Base-by-base conservation (phyloP, 2,329 filamentous ascomycete genomes). In the Plenodomus tracheiphilus region DNA sequence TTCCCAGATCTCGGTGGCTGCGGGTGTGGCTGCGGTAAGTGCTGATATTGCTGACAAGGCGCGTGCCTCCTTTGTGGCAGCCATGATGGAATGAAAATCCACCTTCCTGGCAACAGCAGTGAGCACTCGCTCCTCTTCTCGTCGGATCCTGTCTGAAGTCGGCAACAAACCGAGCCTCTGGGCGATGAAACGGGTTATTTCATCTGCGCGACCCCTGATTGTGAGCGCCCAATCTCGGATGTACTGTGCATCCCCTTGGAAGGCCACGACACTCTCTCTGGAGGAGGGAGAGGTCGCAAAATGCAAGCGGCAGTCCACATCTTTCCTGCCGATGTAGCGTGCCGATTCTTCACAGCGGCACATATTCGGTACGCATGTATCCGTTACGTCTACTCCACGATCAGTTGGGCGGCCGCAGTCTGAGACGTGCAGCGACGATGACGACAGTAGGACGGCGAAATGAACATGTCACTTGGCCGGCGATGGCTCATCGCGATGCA, bases 401-500 rank as follows among this genome's bases (percentile, higher is more conserved):
- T 32, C 28, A 32, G 28, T 8, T 32, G 9, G 15, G 28, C 7
- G 6, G 28, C 28, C 13, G 6, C 28, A 10, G 11, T 15, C 4
- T 32, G 28, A 8, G 28, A 15, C 28, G 28, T 32, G 15, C 8
- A 32, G 15, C 15, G 28, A 15, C 28, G 28, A 11, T 32, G 28
- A 40, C 18, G 13, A 38, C 34, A 30, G 25, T 36, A 30, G 25
- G 25, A 30, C 30, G 13, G 13, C 25, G 37, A 19, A 15, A 32
- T 30, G 37, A 32, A 38, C 41, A 46, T 21, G 47, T 22, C 30
- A 46, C 28, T 10, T 39, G n/a, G 38, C 8, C 30, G 21, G 46
- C 36, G 22, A 20, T 16, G 17, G 17, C 20, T 22, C 17, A 49
- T 18, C 15, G 11, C 11, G 13, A 32, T 32, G 28, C 28, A 32